Evolutionary conservation across 1,284 basidiomycete genomes (phyloP).

Genomic region (Tylopilus microsporus): DNA sequence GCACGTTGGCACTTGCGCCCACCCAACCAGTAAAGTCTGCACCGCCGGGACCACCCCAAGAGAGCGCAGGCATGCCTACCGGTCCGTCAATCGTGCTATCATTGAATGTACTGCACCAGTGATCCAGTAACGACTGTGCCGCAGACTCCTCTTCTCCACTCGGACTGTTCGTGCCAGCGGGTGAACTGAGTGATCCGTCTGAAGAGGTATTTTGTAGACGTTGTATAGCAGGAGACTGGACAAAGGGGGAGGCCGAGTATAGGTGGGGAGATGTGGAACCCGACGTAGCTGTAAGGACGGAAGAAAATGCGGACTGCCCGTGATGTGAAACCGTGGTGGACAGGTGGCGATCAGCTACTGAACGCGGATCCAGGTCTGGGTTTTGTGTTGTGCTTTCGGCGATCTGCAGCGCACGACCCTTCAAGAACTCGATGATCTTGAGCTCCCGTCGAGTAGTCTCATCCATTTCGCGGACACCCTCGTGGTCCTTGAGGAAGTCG

Average conservation of each 20-base stretch:
- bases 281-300: slow-evolving; percentile 32
- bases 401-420: slow-evolving; percentile 55
- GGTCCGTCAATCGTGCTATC: slow-evolving; percentile 55
- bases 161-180: slow-evolving; percentile 59
- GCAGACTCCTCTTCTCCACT: slow-evolving; percentile 67
- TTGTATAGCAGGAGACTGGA: slow-evolving; percentile 54
- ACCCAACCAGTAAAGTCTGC: slow-evolving; percentile 60
- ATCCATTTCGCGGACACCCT: slow-evolving; percentile 64
- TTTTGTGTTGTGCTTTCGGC: slow-evolving; percentile 34
- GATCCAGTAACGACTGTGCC: slow-evolving; percentile 71
- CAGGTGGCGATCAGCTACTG: slow-evolving; percentile 38
- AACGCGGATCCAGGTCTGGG: slow-evolving; percentile 20
- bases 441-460: slow-evolving; percentile 76
- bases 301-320: slow-evolving; percentile 34
- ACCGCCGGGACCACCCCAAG: slow-evolving; percentile 59
- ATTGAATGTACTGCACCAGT: slow-evolving; percentile 75
- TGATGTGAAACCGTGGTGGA: slow-evolving; percentile 26
- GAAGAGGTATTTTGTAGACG: slow-evolving; percentile 47
- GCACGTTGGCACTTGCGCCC: slow-evolving; percentile 32
- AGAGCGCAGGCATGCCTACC: slow-evolving; percentile 44
- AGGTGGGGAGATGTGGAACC: slow-evolving; percentile 24
- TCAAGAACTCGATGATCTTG: slow-evolving; percentile 76
- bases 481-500: slow-evolving; percentile 69
- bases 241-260: slow-evolving; percentile 33
- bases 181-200: slow-evolving; percentile 46